Base-by-base conservation (phyloP, 2,329 filamentous ascomycete genomes). In the Intubia oerlemansii region DNA sequence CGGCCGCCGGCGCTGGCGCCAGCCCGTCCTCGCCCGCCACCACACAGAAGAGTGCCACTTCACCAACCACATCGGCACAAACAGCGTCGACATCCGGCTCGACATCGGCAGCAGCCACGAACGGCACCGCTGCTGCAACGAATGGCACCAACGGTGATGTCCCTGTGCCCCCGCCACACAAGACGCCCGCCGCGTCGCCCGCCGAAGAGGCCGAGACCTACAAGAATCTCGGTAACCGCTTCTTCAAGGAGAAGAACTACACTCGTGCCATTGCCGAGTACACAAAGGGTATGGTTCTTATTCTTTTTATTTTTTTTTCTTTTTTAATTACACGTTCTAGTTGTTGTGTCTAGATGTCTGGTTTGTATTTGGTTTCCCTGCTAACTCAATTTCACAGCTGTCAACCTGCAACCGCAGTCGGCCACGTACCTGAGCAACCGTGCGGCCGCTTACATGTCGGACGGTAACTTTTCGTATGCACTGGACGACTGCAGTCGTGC, bases 171-270 rank as follows among this genome's bases (percentile, higher is more conserved):
- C 77, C 77, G 29, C 77, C 75, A 34, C 77, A 84, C 52, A 62
- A 66, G 42, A 69, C 65, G 17, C 66, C 62, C 43, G 63, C 65
- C 25, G 61, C 59, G 31, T 71, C 62, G 46, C 67, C 66, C 24
- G 53, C 55, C 24, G 77, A 85, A 30, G 80, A 93, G 46, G 81
- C 85, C 16, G 88, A 98, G 54, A 62, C 70, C 10, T 92, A 75
- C 65, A 98, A 98, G 60, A 68, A 78, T 41, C 69, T 79, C 3
- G 88, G 88, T 34, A 98, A 98, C 57, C 88, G 88, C 45, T 85
- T 80, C 46, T 98, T 93, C 66, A 95, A 93, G 58, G 79, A 84
- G 38, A 80, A 76, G 47, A 79, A 93, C 44, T 98, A 85, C 50
- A 56, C 62, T 35, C 75, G 77, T 46, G 85, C 88, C 15, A 84